Conservation (phyloP, 129 eudicot species). For the Smallanthus sonchifolius region DNA sequence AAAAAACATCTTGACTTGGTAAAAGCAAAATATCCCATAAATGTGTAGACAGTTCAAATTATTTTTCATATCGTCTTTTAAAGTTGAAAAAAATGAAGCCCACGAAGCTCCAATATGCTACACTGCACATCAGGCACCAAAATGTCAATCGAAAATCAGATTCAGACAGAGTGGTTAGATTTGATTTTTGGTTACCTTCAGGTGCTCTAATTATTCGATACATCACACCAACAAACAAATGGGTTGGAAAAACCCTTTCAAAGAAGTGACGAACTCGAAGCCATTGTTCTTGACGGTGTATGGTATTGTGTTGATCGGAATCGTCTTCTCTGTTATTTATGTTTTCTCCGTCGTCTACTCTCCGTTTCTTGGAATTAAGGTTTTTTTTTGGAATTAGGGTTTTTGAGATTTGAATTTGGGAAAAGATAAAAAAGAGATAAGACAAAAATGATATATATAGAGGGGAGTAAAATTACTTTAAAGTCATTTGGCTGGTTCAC, state of each 20-base stretch:
- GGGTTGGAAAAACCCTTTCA: conserved; percentile 66
- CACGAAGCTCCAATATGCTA: conserved; percentile 21
- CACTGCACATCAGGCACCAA: conserved; percentile 21
- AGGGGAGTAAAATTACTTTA: too few species aligned
- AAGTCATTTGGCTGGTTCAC: too few species aligned
- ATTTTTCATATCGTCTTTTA: background rate
- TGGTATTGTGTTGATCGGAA: conserved; percentile 67
- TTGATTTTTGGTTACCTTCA: conserved; percentile 19
- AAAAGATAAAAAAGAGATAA: too few species aligned
- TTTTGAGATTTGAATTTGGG: too few species aligned
- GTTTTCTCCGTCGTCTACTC: conserved; percentile 85
- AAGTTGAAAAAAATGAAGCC: conserved; percentile 2
- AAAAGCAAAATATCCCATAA: too few species aligned
- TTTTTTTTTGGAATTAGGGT: too few species aligned
- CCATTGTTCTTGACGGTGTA: conserved; percentile 87
- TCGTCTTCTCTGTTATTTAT: conserved; percentile 63
- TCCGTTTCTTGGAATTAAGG: conserved; percentile 28
- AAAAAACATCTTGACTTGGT: too few species aligned
- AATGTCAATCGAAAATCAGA: conserved; percentile 10
- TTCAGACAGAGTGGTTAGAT: background rate
- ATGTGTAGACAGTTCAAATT: conserved; percentile 15
- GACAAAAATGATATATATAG: too few species aligned
- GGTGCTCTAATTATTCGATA: conserved; percentile 10
- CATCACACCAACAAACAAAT: conserved; percentile 9
- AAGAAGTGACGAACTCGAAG: conserved; percentile 65